Evolutionary conservation across 306 rosid species (phyloP).

Genomic region (Cucurbita moschata): DNA sequence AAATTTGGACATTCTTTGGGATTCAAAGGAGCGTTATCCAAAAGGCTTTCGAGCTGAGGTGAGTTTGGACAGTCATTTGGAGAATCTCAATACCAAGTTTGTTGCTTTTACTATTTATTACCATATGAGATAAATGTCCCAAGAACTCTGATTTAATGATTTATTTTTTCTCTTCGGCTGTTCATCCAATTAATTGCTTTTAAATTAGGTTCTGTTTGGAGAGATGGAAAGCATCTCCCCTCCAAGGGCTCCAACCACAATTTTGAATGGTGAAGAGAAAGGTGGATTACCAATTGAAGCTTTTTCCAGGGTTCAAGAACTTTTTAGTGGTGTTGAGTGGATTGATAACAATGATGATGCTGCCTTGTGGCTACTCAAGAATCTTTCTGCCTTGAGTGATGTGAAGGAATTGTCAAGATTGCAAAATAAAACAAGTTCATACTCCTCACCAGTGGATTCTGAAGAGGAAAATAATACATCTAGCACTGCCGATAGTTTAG

Average conservation of each 20-base stretch:
- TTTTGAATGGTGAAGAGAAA: slow-evolving; percentile 83
- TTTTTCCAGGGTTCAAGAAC: slow-evolving; percentile 93
- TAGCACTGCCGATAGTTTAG: slow-evolving; percentile 89
- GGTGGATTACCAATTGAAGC: slow-evolving; percentile 97
- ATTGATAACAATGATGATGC: slow-evolving; percentile 77
- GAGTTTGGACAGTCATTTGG: slow-evolving; percentile 15
- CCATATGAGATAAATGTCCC: background rate
- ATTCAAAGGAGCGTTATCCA: slow-evolving; percentile 76
- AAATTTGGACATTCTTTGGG: slow-evolving; percentile 93
- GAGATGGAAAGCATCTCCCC: slow-evolving; percentile 79
- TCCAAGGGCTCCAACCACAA: slow-evolving; percentile 53
- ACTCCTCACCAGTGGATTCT: slow-evolving; percentile 76
- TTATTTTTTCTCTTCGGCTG: background rate
- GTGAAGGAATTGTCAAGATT: slow-evolving; percentile 68
- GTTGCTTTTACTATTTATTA: background rate
- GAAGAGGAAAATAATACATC: slow-evolving; percentile 83
- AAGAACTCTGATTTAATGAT: background rate
- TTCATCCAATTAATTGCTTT: background rate
- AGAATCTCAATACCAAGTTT: background rate
- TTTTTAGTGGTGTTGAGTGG: slow-evolving; percentile 85
- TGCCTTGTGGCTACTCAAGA: slow-evolving; percentile 85
- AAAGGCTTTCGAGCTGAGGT: slow-evolving; percentile 96
- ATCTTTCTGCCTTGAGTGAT: slow-evolving; percentile 60
- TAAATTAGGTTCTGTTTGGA: slow-evolving; percentile 78
- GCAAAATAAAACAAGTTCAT: slow-evolving; percentile 60